Evolutionary conservation across 1,139 yeast genomes (phyloP).

Genomic region (Torulaspora pretoriensis): DNA sequence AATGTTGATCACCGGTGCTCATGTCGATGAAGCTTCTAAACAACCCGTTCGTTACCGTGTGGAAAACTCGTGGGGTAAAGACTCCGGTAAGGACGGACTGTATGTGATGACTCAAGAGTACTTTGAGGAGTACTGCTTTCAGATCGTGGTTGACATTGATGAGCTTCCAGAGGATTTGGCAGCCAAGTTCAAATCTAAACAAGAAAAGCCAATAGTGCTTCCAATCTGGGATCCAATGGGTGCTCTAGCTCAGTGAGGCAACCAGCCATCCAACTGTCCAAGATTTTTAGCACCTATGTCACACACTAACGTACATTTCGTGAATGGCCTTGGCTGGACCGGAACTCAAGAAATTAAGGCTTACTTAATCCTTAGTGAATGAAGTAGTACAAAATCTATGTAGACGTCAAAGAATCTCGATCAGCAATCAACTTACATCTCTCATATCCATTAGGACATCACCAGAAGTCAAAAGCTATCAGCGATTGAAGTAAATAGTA

Average conservation of each 20-base stretch:
- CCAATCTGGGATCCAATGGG: slow-evolving; percentile 91
- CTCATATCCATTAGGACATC: too few species aligned
- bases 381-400: too few species aligned
- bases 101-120: slow-evolving; percentile 79
- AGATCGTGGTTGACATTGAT: slow-evolving; percentile 64
- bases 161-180: slow-evolving; percentile 49
- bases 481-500: too few species aligned
- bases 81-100: slow-evolving; percentile 67
- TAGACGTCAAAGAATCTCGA: too few species aligned
- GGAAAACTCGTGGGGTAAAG: slow-evolving; percentile 84
- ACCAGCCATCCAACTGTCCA: not conserved
- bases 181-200: slow-evolving; percentile 36
- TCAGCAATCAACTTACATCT: too few species aligned
- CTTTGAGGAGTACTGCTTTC: slow-evolving; percentile 79
- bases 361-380: too few species aligned
- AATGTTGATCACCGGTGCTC: slow-evolving; percentile 79
- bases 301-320: too few species aligned
- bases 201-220: slow-evolving; percentile 48
- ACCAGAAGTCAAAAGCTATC: too few species aligned
- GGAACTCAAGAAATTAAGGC: too few species aligned
- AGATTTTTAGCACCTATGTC: not conserved
- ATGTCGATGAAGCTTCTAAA: slow-evolving; percentile 48
- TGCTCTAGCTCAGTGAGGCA: slow-evolving; percentile 51
- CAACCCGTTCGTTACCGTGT: slow-evolving; percentile 74
- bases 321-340: too few species aligned